Evolutionary conservation across 2,329 filamentous ascomycete species (phyloP), one percentile per base, ranked within the genome.

Genomic region (Alternaria incomplexa): DNA sequence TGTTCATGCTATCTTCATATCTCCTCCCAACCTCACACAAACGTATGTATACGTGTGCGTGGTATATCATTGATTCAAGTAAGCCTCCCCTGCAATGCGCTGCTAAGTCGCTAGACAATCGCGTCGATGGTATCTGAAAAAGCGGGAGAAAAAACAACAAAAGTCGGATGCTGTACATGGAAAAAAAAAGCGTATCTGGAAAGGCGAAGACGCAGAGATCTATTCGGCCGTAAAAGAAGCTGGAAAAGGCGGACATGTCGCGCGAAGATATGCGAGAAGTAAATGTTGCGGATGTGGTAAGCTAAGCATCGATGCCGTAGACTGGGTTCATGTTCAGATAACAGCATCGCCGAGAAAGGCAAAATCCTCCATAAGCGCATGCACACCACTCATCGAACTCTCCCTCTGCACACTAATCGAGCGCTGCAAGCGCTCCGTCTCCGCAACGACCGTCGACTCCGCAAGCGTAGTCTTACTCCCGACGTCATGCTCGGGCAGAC

Each of bases 301-400:
- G 36, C n/a, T 17, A n/a, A 11, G 36, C 8, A 17, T 40, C n/a
- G 8, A 40, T 17, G 8, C 20, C 20, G 20, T 20, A 20, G 20
- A 20, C 20, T 20, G 20, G 20, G 20, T 20, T 20, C 20, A 20
- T 20, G 20, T 20, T 20, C 20, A 78, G 5, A 73, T 54, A 25
- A 79, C 77, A 7, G 72, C 64, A 13, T 76, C 76, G 5, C 76
- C 72, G 2, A 79, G 62, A 26, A 78, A 79, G 0, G 64, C 70
- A 59, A 79, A 79, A n/a, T 79, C 77, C 43, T 70, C 68, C 61
- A 79, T 71, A 2, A 79, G 65, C 52, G 62, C 61, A 36, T 68
- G 68, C 1, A 76, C 46, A 17, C 72, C 71, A 50, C 69, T 77
- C 28, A 71, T 61, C 1, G 70, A 69, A 45, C 69, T 72, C 26